Evolutionary conservation across 176 grass and related monocot genomes (phyloP).

Genomic region (Eleusine indica): DNA sequence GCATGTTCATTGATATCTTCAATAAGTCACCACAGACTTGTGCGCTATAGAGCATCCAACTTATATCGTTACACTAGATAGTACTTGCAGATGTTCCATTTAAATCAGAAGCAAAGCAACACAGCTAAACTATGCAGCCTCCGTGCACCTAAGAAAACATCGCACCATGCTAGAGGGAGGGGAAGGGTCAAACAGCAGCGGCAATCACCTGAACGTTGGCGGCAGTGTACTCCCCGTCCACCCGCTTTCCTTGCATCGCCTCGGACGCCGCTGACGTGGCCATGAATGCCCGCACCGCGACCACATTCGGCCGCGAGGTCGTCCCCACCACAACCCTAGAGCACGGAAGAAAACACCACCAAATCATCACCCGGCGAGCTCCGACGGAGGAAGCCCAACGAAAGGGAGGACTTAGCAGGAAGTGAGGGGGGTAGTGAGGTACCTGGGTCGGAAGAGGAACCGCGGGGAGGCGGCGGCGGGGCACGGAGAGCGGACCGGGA

Average conservation of each 20-base stretch:
- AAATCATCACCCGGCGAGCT: conserved; percentile 12
- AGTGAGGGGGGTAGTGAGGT: not conserved
- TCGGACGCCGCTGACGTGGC: conserved; percentile 67
- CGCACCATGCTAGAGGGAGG: not conserved
- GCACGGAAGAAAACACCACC: not conserved
- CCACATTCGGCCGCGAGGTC: conserved; percentile 30
- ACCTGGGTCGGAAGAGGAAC: conserved; percentile 59
- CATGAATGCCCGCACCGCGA: conserved; percentile 69
- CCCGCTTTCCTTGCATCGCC: conserved; percentile 65
- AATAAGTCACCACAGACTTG: not conserved
- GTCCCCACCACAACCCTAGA: conserved; percentile 36
- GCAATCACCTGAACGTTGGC: conserved; percentile 86
- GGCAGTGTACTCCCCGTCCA: conserved; percentile 61
- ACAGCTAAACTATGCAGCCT: not conserved
- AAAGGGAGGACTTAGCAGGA: not conserved
- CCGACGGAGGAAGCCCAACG: not conserved
- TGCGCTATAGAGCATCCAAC: not conserved
- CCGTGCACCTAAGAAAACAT: conserved; percentile 22
- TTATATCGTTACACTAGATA: not conserved
- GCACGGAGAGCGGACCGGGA: conserved; percentile 12
- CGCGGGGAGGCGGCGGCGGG: conserved; percentile 32
- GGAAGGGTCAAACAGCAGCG: not conserved
- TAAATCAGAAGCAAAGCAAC: not conserved
- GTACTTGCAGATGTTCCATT: not conserved
- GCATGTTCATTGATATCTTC: not conserved